Conservation (phyloP, 768 basidiomycete species). For the Tulasnella sp. region DNA sequence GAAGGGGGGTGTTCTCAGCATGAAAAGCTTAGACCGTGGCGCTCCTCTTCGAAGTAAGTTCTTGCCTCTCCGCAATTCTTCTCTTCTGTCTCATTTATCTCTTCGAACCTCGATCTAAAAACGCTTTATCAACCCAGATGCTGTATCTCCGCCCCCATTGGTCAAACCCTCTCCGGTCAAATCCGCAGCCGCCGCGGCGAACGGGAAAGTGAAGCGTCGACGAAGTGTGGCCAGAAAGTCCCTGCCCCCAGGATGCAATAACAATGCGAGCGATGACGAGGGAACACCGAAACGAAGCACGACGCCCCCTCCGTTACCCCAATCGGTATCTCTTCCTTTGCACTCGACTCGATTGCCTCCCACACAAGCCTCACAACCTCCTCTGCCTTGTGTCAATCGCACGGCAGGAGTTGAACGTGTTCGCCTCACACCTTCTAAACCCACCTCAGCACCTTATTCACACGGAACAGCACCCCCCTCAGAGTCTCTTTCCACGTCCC, state of each 20-base stretch:
- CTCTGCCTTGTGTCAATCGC: neutral
- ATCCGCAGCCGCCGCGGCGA: conserved; percentile 33
- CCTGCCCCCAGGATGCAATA: neutral
- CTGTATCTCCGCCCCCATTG: neutral
- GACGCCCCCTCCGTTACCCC: conserved; percentile 77
- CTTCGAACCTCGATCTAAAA: neutral
- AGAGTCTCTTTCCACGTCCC: conserved; percentile 30
- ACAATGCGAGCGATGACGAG: conserved; percentile 1
- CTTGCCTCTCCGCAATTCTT: neutral
- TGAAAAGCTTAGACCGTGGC: neutral
- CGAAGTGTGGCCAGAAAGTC: conserved; percentile 29
- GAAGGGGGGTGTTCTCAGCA: conserved; percentile 44
- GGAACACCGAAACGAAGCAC: conserved; percentile 42
- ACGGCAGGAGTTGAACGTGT: neutral
- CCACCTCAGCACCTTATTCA: neutral
- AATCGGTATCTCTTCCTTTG: conserved; percentile 70
- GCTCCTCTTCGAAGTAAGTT: neutral
- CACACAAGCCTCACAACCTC: conserved; percentile 21
- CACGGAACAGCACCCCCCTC: conserved; percentile 13
- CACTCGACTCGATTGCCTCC: conserved; percentile 45
- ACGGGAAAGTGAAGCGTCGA: conserved; percentile 47
- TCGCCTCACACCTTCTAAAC: neutral
- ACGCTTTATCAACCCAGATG: neutral
- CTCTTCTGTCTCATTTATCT: conserved; percentile 1
- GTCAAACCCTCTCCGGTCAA: conserved; percentile 43